Percentiles rank a stretch among this genome's conserved stretches.
Evolutionary conservation across 1,139 yeast genomes (phyloP).

Genomic region (Kodamaea suecica): DNA sequence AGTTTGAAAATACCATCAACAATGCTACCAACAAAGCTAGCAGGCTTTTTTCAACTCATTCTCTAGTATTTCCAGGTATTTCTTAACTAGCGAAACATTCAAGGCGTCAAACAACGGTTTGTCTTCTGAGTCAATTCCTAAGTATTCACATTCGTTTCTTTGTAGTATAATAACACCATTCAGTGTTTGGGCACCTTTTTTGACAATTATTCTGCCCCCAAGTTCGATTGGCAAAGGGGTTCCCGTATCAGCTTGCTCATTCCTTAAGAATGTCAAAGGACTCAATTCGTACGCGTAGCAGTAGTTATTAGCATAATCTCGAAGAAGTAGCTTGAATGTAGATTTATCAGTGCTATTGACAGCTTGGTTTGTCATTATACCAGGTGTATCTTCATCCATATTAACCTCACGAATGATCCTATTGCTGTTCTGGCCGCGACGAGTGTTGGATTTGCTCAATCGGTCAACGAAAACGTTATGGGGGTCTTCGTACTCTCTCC

Average conservation of each 20-base stretch:
- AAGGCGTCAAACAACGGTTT: conserved; percentile 25
- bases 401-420: conserved; percentile 34
- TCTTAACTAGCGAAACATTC: conserved; percentile 32
- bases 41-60: conserved; percentile 3
- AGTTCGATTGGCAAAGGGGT: conserved; percentile 37
- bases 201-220: conserved; percentile 37
- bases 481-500: conserved; percentile 41
- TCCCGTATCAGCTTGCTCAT: conserved; percentile 13
- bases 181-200: conserved; percentile 30
- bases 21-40: too few species aligned
- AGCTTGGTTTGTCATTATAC: not conserved
- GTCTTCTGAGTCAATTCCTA: conserved; percentile 26
- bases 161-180: conserved; percentile 36
- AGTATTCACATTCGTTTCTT: conserved; percentile 30
- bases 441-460: conserved; percentile 18
- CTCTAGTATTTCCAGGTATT: conserved; percentile 33
- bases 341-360: conserved; percentile 4
- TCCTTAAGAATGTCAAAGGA: conserved; percentile 32
- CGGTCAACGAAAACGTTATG: conserved; percentile 40
- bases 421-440: conserved; percentile 7
- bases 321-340: conserved; percentile 33
- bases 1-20: too few species aligned
- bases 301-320: conserved; percentile 30
- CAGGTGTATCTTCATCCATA: conserved; percentile 21
- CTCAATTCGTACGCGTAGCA: conserved; percentile 40